phyloP scores from a whole-genome alignment of 306 rosid species.

The Benincasa hispida region DNA sequence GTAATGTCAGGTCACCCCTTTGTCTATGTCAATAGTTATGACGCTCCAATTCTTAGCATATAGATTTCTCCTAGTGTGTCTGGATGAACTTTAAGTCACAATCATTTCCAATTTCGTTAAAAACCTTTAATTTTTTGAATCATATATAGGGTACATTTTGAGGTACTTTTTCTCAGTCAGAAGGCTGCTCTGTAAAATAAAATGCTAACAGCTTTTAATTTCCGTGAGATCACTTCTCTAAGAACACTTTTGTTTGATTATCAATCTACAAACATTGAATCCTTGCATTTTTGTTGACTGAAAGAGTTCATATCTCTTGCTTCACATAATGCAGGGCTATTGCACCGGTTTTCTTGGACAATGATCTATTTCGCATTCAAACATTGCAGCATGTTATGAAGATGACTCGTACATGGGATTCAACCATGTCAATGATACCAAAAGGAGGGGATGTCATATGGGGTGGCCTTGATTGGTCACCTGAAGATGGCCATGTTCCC shows the following conservation, averaged over 20 bases:
- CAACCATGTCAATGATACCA: slow-evolving; percentile 90
- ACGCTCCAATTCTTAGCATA: neutral
- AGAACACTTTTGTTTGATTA: neutral
- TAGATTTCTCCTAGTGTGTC: neutral
- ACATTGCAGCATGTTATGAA: slow-evolving; percentile 74
- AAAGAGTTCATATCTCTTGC: neutral
- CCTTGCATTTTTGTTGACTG: neutral
- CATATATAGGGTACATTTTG: neutral
- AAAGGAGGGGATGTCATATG: slow-evolving; percentile 77
- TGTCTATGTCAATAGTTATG: neutral
- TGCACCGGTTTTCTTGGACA: slow-evolving; percentile 68
- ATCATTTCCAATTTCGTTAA: neutral
- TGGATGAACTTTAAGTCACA: neutral
- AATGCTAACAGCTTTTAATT: neutral
- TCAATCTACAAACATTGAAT: neutral
- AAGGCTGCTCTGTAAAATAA: neutral
- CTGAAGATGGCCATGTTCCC: slow-evolving; percentile 49
- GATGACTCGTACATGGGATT: slow-evolving; percentile 84
- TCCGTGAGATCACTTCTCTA: neutral
- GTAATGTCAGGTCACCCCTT: neutral
- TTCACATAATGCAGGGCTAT: slow-evolving; percentile 38
- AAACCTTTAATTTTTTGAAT: neutral
- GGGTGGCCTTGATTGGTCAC: slow-evolving; percentile 88
- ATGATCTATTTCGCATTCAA: slow-evolving; percentile 66
- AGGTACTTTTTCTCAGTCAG: neutral